phyloP scores from a whole-genome alignment of 148 eudicot genomes.

The Camellia granthamiana region DNA sequence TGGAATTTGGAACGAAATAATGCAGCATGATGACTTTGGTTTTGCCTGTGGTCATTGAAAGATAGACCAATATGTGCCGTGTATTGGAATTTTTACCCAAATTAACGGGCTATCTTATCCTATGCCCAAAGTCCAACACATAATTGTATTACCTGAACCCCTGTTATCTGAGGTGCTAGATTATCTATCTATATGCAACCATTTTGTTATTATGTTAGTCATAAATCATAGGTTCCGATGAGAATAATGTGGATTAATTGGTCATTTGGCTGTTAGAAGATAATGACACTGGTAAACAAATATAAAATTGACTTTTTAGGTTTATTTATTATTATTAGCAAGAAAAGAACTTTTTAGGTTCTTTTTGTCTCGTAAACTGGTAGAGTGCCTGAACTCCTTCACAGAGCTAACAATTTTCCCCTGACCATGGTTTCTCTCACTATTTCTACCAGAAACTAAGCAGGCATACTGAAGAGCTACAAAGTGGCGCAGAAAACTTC shows the following conservation, averaged over 20 bases:
- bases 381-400: not conserved
- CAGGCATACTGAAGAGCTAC: conserved; percentile 67
- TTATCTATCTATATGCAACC: not conserved
- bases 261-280: not conserved
- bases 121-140: not conserved
- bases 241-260: not conserved
- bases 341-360: not conserved
- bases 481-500: conserved; percentile 73
- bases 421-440: not conserved
- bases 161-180: not conserved
- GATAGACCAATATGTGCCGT: not conserved
- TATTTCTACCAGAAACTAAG: conserved; percentile 56
- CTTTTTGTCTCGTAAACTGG: not conserved
- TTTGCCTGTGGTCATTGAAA: not conserved
- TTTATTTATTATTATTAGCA: not conserved
- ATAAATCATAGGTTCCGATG: not conserved
- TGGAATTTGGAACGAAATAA: conserved; percentile 1
- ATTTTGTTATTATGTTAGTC: not conserved
- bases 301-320: not conserved
- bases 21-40: not conserved
- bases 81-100: not conserved
- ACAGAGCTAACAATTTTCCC: not conserved
- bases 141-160: not conserved
- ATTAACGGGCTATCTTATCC: not conserved
- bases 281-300: not conserved